Evolutionary conservation across 2,329 filamentous ascomycete genomes (phyloP), one percentile per base, ranked within the genome.

Genomic region (Penicillium griseofulvum): DNA sequence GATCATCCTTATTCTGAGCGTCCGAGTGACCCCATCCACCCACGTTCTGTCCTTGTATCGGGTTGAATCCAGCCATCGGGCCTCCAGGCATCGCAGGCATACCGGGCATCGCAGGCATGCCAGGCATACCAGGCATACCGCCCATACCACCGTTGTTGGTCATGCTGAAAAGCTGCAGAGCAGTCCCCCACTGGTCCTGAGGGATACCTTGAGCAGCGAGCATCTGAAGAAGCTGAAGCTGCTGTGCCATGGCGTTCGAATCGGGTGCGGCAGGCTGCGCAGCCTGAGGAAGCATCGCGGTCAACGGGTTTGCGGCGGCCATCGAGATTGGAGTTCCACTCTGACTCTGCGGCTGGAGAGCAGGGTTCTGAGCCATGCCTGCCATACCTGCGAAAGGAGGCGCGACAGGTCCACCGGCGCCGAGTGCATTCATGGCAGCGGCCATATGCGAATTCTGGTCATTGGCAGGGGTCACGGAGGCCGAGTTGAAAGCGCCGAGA

Each of bases 131-230:
- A 67, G 28, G 52, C 58, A 70, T 62, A 39, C 54, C 58, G 19
- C 57, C 57, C 62, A 65, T 64, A 7, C 36, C 50, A 17, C 24
- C 29, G 8, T 44, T 38, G 55, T 68, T 71, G 54, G 67, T 64
- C 65, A 71, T 69, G 56, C 67, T 79, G 56, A 83, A 75, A 49
- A 82, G 77, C 63, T 80, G 74, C 33, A 84, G 67, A n/a, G 82
- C 79, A 3, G 81, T 78, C 7, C 73, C 85, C 75, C 90, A 91
- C 73, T 92, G 87, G 58, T 94, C 90, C 72, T 89, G 81, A 3
- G 89, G 83, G 26, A 94, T 80, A 45, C 90, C 90, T 71, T 90
- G 87, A 33, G 88, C 85, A 55, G 87, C 82, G 52, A 95, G 80
- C 11, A 88, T 81, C 74, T 91, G 89, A 65, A 95, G 83, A 60